Percentiles rank a stretch among this genome's conserved stretches.
phyloP scores from a whole-genome alignment of 1,284 basidiomycete genomes.

The Cerrena zonata region DNA sequence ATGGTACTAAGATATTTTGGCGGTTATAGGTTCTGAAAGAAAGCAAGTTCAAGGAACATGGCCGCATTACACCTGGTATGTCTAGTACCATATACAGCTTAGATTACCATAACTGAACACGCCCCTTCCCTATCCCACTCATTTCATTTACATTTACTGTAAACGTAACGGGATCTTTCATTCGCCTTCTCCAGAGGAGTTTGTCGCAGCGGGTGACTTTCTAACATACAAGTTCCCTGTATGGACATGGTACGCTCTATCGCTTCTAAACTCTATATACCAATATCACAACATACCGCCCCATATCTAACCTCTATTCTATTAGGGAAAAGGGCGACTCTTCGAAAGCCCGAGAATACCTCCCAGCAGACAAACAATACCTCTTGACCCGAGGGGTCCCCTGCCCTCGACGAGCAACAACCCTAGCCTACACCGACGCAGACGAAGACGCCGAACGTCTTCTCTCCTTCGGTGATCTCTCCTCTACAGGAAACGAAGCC shows the following conservation, averaged over 20 bases:
- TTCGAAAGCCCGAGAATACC: constrained; percentile 81
- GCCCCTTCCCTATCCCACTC: no score
- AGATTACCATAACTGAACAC: background rate
- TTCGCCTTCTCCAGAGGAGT: constrained; percentile 66
- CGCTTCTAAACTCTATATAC: no score
- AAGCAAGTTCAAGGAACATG: constrained; percentile 98
- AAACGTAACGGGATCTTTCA: no score
- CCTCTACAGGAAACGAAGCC: constrained; percentile 45
- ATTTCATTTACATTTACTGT: no score
- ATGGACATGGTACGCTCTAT: constrained; percentile 75
- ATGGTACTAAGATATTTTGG: constrained; percentile 12
- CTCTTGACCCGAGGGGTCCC: constrained; percentile 90
- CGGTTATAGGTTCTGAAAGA: constrained; percentile 80
- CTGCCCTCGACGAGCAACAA: constrained; percentile 84
- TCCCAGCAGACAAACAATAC: constrained; percentile 94
- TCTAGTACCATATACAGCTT: constrained; percentile 8
- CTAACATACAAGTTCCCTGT: constrained; percentile 93
- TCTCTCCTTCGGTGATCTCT: constrained; percentile 68
- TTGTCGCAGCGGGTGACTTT: constrained; percentile 92
- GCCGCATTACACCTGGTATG: constrained; percentile 89
- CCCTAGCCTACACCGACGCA: constrained; percentile 88
- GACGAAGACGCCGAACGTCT: constrained; percentile 92
- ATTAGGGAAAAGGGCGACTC: constrained; percentile 84
- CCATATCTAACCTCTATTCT: constrained; percentile 2
- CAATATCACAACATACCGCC: background rate